A percentile compares a stretch with the other conserved stretches of the same genome.
Conservation (phyloP, 805 yeast species). For the Dipodascus geniculatus region DNA sequence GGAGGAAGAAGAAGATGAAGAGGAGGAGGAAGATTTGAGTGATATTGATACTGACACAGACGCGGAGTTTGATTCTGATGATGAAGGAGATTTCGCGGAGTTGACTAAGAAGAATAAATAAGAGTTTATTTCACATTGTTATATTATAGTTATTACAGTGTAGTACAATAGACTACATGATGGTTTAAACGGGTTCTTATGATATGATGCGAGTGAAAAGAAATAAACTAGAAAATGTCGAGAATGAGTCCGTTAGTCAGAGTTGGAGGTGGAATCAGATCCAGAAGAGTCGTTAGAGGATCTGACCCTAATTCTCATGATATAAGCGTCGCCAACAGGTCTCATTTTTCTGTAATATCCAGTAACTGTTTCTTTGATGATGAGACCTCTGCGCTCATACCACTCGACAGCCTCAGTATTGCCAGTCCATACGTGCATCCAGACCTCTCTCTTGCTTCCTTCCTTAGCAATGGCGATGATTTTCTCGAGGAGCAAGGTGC, state of each 20-base stretch:
- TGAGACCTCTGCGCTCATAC: constrained; percentile 42
- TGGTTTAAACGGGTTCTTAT: too few species aligned
- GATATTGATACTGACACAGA: constrained; percentile 58
- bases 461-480: constrained; percentile 44
- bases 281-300: too few species aligned
- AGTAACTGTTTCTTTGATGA: constrained; percentile 25
- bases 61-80: constrained; percentile 34
- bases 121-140: too few species aligned
- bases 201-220: too few species aligned
- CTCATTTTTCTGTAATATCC: constrained; percentile 38
- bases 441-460: constrained; percentile 41
- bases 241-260: too few species aligned
- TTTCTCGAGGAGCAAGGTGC: constrained; percentile 43
- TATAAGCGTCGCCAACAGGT: constrained; percentile 36
- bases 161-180: too few species aligned
- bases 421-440: constrained; percentile 40
- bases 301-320: constrained; percentile 23
- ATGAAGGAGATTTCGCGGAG: constrained; percentile 3
- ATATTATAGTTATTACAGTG: neutral
- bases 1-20: constrained; percentile 31
- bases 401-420: constrained; percentile 35
- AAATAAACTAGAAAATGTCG: too few species aligned
- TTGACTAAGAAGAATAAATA: neutral
- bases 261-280: too few species aligned
- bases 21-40: constrained; percentile 33